phyloP scores from a whole-genome alignment of 148 eudicot genomes.

The Nepenthes gracilis region DNA sequence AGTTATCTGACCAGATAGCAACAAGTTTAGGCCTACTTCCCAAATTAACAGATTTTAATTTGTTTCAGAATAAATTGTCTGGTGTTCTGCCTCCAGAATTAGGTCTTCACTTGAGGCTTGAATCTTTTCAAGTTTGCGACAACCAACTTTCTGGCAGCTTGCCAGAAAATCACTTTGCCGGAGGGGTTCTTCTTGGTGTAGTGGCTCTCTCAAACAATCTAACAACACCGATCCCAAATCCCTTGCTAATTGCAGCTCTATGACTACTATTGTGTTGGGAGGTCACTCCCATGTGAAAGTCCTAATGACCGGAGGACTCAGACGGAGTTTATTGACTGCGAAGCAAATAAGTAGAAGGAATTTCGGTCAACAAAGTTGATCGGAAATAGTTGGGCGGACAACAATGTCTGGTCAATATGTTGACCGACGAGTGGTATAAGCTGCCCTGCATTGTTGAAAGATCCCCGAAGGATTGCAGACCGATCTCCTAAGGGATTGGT shows the following conservation, averaged over 20 bases:
- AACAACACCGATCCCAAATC: conserved; percentile 52
- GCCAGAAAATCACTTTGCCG: conserved; percentile 46
- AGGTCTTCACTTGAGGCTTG: conserved; percentile 47
- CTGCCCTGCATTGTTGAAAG: too few species aligned
- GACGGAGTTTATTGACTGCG: too few species aligned
- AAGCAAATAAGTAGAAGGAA: too few species aligned
- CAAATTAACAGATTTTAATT: conserved; percentile 13
- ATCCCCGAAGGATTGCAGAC: too few species aligned
- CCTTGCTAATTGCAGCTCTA: conserved; percentile 39
- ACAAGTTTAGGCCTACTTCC: conserved; percentile 30
- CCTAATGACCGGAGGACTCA: too few species aligned
- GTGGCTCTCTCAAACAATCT: conserved; percentile 42
- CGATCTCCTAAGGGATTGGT: too few species aligned
- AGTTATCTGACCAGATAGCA: conserved; percentile 36
- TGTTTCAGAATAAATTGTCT: conserved; percentile 33
- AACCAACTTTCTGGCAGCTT: conserved; percentile 53
- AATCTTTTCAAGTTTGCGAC: conserved; percentile 31
- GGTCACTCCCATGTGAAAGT: too few species aligned
- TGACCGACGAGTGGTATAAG: too few species aligned
- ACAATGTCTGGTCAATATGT: too few species aligned
- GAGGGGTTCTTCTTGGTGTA: conserved; percentile 21
- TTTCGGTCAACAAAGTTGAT: too few species aligned
- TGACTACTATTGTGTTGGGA: not conserved
- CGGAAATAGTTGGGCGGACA: too few species aligned
- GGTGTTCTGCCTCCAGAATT: conserved; percentile 52